Evolutionary conservation across 495 filamentous ascomycete genomes (phyloP).

Genomic region (Alectoria sarmentosa): DNA sequence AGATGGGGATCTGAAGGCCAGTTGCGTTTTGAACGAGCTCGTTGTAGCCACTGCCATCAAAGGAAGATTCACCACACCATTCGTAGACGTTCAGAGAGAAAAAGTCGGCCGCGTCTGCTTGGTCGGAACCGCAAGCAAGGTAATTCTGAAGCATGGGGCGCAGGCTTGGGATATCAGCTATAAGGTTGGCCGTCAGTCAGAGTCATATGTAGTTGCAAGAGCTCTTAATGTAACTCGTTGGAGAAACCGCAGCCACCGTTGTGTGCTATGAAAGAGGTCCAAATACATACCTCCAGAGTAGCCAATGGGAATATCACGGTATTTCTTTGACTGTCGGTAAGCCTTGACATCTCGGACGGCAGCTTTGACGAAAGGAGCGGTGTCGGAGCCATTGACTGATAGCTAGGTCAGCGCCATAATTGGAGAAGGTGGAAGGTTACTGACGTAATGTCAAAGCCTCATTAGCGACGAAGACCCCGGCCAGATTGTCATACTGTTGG

Average conservation of each 20-base stretch:
- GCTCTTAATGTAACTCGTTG: background rate
- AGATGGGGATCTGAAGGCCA: slow-evolving; percentile 67
- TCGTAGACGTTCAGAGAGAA: slow-evolving; percentile 82
- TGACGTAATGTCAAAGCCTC: slow-evolving; percentile 62
- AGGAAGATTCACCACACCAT: slow-evolving; percentile 70
- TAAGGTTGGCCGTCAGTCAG: slow-evolving; percentile 3
- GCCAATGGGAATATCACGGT: slow-evolving; percentile 76
- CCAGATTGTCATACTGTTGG: slow-evolving; percentile 67
- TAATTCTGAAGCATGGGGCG: slow-evolving; percentile 88
- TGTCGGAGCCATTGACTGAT: slow-evolving; percentile 49
- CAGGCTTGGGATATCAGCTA: slow-evolving; percentile 69
- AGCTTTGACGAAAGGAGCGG: slow-evolving; percentile 76
- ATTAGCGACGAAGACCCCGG: slow-evolving; percentile 82
- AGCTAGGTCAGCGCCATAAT: slow-evolving; percentile 15
- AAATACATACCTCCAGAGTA: slow-evolving; percentile 58
- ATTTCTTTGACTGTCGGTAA: slow-evolving; percentile 68
- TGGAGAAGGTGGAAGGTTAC: slow-evolving; percentile 23
- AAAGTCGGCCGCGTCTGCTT: slow-evolving; percentile 70
- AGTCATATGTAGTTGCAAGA: background rate
- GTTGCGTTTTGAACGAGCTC: slow-evolving; percentile 52
- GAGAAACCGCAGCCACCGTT: background rate
- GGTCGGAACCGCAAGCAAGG: slow-evolving; percentile 64
- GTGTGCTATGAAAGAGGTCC: background rate
- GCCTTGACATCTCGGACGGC: slow-evolving; percentile 75
- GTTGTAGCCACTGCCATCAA: slow-evolving; percentile 61